Base-by-base conservation (phyloP, 169 alveolate genomes). In the Eimeria nieschulzi region DNA sequence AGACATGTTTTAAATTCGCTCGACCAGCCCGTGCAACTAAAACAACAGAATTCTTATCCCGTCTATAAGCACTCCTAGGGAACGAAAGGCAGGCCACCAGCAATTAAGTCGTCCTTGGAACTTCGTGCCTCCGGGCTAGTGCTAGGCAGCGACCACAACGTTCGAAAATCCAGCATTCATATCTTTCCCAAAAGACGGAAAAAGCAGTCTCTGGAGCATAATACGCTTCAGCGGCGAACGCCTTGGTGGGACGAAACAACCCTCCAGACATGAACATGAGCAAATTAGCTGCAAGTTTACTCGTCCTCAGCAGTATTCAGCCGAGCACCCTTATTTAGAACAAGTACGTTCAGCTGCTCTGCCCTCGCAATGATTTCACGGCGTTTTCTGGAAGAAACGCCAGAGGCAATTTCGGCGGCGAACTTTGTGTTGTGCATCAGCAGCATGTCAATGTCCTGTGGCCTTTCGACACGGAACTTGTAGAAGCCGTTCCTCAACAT, bases 361-460 rank as follows among this genome's bases (percentile, higher is more conserved):
- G 99, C 99, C 90, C 99, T 95, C 96, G 97, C 98, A 79, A 98
- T 93, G 86, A 98, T 95, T 91, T 94, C 98, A 87, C 96, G 95
- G 91, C 99, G 96, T 96, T 96, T 97, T 93, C 96, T 96, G 90
- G 99, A 96, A 73, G 99, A 97, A 19, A 98, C 98, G 93, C 95
- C 96, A 95, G 97, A 97, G 59, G 99, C 99, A 87, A 98, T 96
- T 91, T 97, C 99, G 66, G 98, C 99, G 55, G 98, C 97, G 94
- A 96, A 97, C 93, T 97, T 97, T 90, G 96, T 97, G 94, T 98
- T 97, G 97, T 98, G 99, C 99, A 98, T 98, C 95, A 98, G 91
- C 86, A 98, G 96, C 96, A 97, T 96, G 86, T 98, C 99, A 66
- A 98, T 93, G 85, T 98, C 99, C 63, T 91, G 78, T 25, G 84